Percentiles rank a stretch among this genome's conserved stretches.
phyloP scores from a whole-genome alignment of 1,284 basidiomycete species.

The Apiotrichum mycotoxinovorans region DNA sequence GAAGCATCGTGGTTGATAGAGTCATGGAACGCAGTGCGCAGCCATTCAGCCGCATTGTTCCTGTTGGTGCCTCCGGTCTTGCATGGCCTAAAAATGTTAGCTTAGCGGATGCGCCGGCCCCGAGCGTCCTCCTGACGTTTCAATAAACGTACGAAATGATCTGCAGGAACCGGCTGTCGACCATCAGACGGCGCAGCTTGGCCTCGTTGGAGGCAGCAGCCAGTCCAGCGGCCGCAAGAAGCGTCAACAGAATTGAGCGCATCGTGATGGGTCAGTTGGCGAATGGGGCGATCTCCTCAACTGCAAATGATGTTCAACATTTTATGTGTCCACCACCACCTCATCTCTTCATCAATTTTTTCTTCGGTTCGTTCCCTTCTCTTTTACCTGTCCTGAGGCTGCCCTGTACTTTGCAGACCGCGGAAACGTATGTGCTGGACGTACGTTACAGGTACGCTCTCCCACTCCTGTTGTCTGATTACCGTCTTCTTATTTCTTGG shows the following conservation, averaged over 20 bases:
- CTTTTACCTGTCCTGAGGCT: too few relatives aligned
- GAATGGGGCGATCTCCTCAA: too few relatives aligned
- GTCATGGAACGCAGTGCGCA: conserved; percentile 22
- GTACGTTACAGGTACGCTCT: too few relatives aligned
- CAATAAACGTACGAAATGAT: conserved; percentile 4
- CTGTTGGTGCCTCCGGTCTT: conserved; percentile 23
- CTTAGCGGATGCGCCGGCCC: neutral
- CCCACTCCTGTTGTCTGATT: too few relatives aligned
- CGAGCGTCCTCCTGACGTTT: neutral
- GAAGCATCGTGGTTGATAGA: conserved; percentile 15
- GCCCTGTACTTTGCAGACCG: too few relatives aligned
- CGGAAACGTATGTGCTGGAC: too few relatives aligned
- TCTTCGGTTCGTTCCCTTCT: too few relatives aligned
- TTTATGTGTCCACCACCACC: too few relatives aligned
- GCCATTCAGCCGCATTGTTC: conserved; percentile 20
- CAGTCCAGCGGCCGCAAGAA: neutral
- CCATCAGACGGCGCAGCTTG: conserved; percentile 16
- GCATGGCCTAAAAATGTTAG: conserved; percentile 26
- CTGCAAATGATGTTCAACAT: too few relatives aligned
- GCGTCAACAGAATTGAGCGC: neutral
- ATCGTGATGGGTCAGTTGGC: neutral
- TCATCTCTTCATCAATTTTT: too few relatives aligned
- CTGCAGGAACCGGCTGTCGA: conserved; percentile 9
- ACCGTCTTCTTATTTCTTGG: too few relatives aligned
- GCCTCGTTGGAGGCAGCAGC: neutral